These are phyloP conservation scores for Xylaria palmicola DNA, from an alignment of 495 filamentous ascomycete genomes.

Conservation along the genomic window DNA sequence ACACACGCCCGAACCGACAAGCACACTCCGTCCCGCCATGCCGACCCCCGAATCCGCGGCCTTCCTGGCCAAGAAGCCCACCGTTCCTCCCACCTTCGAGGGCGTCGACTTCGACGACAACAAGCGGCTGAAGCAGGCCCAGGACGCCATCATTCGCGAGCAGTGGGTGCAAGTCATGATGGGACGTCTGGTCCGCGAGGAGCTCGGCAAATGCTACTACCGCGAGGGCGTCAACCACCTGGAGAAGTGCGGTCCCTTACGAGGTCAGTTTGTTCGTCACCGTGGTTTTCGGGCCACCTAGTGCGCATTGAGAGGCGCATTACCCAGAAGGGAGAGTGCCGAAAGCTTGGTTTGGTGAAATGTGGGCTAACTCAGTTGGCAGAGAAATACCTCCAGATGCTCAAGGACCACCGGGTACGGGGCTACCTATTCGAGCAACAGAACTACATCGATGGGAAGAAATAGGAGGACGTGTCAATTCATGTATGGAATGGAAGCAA, in stretches of 20 bases:
- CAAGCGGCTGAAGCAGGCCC: slow-evolving; percentile 82
- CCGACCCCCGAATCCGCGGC: slow-evolving; percentile 89
- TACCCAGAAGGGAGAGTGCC: too few species aligned
- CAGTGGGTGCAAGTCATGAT: slow-evolving; percentile 99
- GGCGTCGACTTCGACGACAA: slow-evolving; percentile 97
- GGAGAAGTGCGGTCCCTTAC: slow-evolving; percentile 89
- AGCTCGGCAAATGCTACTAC: slow-evolving; percentile 93
- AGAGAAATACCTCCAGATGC: slow-evolving; percentile 93
- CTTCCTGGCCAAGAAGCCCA: slow-evolving; percentile 94
- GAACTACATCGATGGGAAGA: slow-evolving; percentile 67
- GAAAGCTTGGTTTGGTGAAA: background rate
- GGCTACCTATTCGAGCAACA: slow-evolving; percentile 92
- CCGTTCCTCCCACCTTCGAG: slow-evolving; percentile 89
- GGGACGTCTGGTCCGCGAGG: slow-evolving; percentile 88
- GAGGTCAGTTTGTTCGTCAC: slow-evolving; percentile 64
- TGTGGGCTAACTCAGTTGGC: slow-evolving; percentile 19
- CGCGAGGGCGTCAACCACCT: slow-evolving; percentile 94
- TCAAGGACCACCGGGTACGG: slow-evolving; percentile 79
- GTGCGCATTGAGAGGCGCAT: too few species aligned
- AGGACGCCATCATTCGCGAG: slow-evolving; percentile 90
- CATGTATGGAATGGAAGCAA: background rate
- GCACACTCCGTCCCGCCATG: slow-evolving; percentile 35
- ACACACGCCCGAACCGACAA: background rate
- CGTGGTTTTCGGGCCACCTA: background rate
- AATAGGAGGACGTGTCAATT: slow-evolving; percentile 17